Base-by-base conservation (phyloP, 306 rosid genomes). In the Fragaria vesca region DNA sequence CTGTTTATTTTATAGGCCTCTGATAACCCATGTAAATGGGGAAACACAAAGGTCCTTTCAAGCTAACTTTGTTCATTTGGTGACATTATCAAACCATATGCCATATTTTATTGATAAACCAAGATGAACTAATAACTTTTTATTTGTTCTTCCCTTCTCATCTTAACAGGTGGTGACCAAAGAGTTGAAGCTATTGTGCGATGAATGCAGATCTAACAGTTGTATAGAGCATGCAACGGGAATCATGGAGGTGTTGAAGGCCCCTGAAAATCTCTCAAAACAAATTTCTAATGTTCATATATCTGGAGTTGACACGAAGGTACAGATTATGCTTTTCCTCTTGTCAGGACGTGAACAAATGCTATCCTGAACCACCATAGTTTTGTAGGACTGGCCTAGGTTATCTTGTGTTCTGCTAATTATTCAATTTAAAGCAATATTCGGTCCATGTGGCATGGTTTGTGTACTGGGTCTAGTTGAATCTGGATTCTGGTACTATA, bases 181-280 rank as follows among this genome's bases (percentile, higher is more conserved):
- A 83, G 89, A 85, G 84, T 83, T 88, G 87, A 85, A 85, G 82
- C 62, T 36, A 51, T 76, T 88, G 77, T 66, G 78, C 36, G 87
- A 79, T 43, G 89, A 88, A 71, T 85, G 89, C 78, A 81, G 91
- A 83, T 83, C 89, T 24, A 83, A 85, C 83, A 83, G 83, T 28
- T 88, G 91, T 52, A 81, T 88, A 57, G 91, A 88, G 82, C 89
- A 88, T 79, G 91, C 91, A 51, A 81, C 81, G 8, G 91, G 83
- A 71, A 83, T 85, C 74, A 81, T 88, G 81, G 91, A 88, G 79
- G 91, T 81, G 85, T 77, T 81, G 57, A 85, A 88, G 84, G 89
- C 89, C 28, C 85, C 87, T 26, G 89, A 88, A 74, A 85, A 85
- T 74, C 86, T 88, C 15, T 88, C 91, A 17, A 79, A 88, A 66